Percentiles rank a stretch among this genome's conserved stretches.
These are phyloP conservation scores for Litchi chinensis DNA, from an alignment of 345 rosid genomes.

Conservation along the genomic window DNA sequence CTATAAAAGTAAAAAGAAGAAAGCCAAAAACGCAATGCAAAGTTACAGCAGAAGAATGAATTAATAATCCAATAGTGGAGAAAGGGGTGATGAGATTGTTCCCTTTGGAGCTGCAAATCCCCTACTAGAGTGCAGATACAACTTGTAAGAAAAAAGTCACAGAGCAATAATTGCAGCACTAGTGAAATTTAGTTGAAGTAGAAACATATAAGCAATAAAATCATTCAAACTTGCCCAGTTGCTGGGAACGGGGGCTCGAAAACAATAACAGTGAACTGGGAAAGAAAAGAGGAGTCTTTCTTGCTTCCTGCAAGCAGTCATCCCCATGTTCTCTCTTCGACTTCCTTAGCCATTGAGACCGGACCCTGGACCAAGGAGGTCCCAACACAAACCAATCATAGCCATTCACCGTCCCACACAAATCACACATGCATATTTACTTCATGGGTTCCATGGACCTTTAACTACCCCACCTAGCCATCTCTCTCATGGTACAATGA, in stretches of 20 bases:
- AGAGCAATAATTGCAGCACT: constrained; percentile 32
- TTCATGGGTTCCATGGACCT: constrained; percentile 46
- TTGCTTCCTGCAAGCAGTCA: constrained; percentile 37
- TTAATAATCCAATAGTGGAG: background rate
- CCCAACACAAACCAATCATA: constrained; percentile 46
- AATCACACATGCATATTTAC: constrained; percentile 39
- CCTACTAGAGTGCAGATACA: constrained; percentile 22
- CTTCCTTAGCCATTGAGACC: constrained; percentile 13
- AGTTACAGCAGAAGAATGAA: background rate
- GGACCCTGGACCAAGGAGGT: constrained; percentile 35
- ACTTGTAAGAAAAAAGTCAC: constrained; percentile 22
- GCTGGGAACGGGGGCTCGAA: constrained; percentile 38
- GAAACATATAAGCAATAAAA: constrained; percentile 37
- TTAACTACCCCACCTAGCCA: constrained; percentile 34
- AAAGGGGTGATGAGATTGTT: constrained; percentile 29
- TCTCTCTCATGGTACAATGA: constrained; percentile 35
- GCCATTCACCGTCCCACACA: constrained; percentile 40
- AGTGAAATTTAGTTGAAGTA: constrained; percentile 4
- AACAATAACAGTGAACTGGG: constrained; percentile 34
- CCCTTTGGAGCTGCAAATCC: constrained; percentile 36
- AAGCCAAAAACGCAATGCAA: background rate
- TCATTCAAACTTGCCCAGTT: constrained; percentile 33
- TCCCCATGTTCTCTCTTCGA: constrained; percentile 30
- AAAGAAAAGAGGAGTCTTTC: constrained; percentile 35
- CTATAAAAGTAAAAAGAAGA: background rate